phyloP scores from a whole-genome alignment of 78 protist genomes.

The Dictyostelium brefeldianum region DNA sequence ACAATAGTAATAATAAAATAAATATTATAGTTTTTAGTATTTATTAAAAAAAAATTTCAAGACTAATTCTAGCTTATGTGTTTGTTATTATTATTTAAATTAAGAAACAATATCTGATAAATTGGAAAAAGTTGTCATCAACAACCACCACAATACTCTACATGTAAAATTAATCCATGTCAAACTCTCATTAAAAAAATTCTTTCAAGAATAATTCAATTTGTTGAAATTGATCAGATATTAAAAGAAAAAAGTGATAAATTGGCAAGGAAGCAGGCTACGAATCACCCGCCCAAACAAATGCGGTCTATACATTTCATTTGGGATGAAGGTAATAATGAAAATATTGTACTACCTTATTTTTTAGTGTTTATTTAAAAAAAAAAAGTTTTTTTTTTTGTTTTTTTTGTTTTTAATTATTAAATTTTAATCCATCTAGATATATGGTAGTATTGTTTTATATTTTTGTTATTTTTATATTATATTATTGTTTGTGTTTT shows the following conservation, averaged over 20 bases:
- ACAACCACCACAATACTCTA: conserved; percentile 15
- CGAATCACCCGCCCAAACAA: not conserved
- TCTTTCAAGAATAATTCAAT: conserved; percentile 24
- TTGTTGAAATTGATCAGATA: conserved; percentile 74
- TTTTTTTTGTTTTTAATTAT: no score
- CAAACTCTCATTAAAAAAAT: conserved; percentile 91
- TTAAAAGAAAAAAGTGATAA: conserved; percentile 76
- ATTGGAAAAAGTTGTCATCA: conserved; percentile 78
- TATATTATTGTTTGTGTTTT: no score
- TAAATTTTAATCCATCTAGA: no score
- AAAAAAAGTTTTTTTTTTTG: no score
- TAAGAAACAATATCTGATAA: conserved; percentile 76
- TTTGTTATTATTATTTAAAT: no score
- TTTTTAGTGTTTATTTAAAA: no score
- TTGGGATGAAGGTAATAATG: not conserved
- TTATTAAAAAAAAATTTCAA: no score
- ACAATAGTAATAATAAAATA: not conserved
- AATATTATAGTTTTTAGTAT: not conserved
- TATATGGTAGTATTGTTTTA: no score
- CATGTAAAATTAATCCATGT: conserved; percentile 88
- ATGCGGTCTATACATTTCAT: not conserved
- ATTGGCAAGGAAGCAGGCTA: not conserved
- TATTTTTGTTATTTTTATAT: no score
- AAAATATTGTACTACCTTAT: not conserved
- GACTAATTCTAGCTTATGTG: no score